Percentiles rank a stretch among this genome's conserved stretches.
Conservation (phyloP, 176 grass and related monocot species). For the Triticum dicoccoides region DNA sequence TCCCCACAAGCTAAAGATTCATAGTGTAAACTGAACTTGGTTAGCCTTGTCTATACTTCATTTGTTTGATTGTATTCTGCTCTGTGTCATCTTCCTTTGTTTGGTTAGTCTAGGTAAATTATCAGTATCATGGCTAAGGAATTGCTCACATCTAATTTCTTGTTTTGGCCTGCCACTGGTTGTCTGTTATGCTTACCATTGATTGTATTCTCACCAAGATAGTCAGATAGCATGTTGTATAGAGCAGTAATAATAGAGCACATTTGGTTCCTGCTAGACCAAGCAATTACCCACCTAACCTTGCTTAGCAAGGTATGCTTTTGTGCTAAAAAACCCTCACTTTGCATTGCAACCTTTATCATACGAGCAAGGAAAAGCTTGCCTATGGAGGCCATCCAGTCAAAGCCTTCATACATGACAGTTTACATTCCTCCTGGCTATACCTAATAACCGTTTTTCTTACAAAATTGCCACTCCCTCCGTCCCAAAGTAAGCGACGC, state of each 20-base stretch:
- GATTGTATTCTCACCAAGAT: background rate
- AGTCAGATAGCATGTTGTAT: background rate
- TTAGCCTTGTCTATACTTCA: background rate
- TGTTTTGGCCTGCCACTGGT: background rate
- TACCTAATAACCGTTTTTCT: background rate
- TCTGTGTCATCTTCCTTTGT: background rate
- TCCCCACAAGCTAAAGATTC: background rate
- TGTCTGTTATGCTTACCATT: background rate
- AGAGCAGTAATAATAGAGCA: background rate
- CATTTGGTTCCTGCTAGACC: background rate
- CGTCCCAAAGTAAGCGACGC: too few relatives aligned
- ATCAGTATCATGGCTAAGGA: background rate
- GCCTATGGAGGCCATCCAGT: background rate
- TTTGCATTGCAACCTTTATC: background rate
- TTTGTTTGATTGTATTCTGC: conserved; percentile 17
- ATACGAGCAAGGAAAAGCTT: background rate
- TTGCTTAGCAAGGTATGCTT: background rate
- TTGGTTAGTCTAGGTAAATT: conserved; percentile 1
- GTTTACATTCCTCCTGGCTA: background rate
- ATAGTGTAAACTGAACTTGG: background rate
- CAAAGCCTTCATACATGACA: background rate
- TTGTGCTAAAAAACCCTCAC: background rate
- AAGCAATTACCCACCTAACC: background rate
- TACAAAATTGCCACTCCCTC: background rate
- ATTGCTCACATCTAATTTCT: conserved; percentile 7